Evolutionary conservation across 2,329 filamentous ascomycete species (phyloP).

Genomic region (Pseudocercospora macadamiae): DNA sequence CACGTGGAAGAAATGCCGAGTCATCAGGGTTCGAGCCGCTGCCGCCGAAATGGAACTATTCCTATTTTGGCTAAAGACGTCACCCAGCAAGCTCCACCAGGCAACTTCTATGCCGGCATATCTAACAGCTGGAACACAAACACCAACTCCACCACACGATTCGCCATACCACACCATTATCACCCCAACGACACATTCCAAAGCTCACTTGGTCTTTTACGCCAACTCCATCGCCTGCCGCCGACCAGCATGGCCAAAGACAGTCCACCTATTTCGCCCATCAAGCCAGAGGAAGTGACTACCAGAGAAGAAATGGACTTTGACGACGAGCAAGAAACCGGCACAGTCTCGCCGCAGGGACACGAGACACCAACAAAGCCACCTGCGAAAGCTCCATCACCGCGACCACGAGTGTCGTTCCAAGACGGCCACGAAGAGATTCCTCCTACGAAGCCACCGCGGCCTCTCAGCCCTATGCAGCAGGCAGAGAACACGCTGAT

Average conservation of each 20-base stretch:
- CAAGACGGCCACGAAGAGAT: conserved; percentile 52
- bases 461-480: conserved; percentile 78
- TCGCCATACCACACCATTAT: not conserved
- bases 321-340: conserved; percentile 69
- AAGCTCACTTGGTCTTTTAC: no score
- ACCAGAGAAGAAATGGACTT: conserved; percentile 45
- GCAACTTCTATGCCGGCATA: no score
- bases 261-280: conserved; percentile 30
- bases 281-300: conserved; percentile 41
- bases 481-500: conserved; percentile 86
- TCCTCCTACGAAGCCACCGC: conserved; percentile 79
- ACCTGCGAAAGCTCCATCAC: conserved; percentile 44
- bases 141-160: not conserved
- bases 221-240: no score
- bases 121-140: no score
- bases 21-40: no score
- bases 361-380: conserved; percentile 44
- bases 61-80: no score
- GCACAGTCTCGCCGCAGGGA: conserved; percentile 44
- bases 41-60: no score
- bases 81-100: conserved; percentile 1
- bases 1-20: no score
- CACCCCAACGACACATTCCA: no score
- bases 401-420: conserved; percentile 52
- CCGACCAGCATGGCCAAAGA: no score